Percentiles rank a stretch among this genome's conserved stretches.
These are phyloP conservation scores for Fusarium aywerte DNA, from an alignment of 2,329 filamentous ascomycete genomes.

Conservation along the genomic window DNA sequence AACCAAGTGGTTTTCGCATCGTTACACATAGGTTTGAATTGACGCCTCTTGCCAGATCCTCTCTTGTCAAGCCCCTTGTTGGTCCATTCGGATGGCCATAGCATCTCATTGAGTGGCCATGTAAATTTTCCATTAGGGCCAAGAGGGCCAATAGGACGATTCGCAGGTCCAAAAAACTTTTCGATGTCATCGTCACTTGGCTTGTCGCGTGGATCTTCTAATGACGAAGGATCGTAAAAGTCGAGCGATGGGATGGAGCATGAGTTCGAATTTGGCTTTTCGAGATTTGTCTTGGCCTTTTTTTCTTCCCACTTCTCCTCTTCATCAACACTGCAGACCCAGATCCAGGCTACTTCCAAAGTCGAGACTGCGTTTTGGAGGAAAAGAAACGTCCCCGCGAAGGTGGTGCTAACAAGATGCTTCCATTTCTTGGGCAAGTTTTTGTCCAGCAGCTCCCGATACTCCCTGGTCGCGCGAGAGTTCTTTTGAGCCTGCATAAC, in stretches of 20 bases:
- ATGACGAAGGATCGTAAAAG: slow-evolving; percentile 3
- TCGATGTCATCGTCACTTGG: not conserved
- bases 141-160: not conserved
- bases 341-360: not conserved
- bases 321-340: not conserved
- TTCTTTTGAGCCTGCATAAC: not conserved
- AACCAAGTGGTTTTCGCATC: too few relatives aligned
- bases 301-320: too few relatives aligned
- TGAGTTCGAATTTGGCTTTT: too few relatives aligned
- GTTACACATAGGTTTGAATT: too few relatives aligned
- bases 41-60: too few relatives aligned
- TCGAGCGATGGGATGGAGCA: slow-evolving; percentile 7
- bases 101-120: too few relatives aligned
- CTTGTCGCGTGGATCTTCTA: slow-evolving; percentile 3
- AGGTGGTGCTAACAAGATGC: not conserved
- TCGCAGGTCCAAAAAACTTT: not conserved
- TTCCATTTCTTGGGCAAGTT: not conserved
- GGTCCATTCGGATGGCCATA: too few relatives aligned
- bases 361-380: not conserved
- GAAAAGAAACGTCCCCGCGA: not conserved
- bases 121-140: not conserved
- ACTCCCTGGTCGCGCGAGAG: not conserved
- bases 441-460: not conserved
- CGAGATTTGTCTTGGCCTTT: too few relatives aligned
- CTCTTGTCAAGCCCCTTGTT: too few relatives aligned